phyloP scores from a whole-genome alignment of 768 basidiomycete species.

The Lentinus brumalis region DNA sequence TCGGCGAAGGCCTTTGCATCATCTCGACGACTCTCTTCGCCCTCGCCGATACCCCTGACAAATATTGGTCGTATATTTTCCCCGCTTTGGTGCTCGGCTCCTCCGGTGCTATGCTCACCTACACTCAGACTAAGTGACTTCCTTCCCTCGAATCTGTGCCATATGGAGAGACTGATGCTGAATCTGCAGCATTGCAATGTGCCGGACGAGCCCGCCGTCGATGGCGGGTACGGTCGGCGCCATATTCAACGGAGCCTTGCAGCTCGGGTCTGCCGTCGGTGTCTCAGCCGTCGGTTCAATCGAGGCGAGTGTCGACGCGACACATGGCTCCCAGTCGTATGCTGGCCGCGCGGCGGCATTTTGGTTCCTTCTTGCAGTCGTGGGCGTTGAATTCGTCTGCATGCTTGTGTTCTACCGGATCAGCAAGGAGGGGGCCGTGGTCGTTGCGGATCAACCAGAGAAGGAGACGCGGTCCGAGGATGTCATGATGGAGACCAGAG shows the following conservation, averaged over 20 bases:
- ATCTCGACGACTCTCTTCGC: slow-evolving; percentile 44
- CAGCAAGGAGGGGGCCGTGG: slow-evolving; percentile 15
- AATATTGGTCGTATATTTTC: slow-evolving; percentile 51
- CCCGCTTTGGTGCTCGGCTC: slow-evolving; percentile 53
- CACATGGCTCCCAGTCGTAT: slow-evolving; percentile 34
- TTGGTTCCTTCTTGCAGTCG: slow-evolving; percentile 35
- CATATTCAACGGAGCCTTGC: slow-evolving; percentile 55
- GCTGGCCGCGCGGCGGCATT: slow-evolving; percentile 46
- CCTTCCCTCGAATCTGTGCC: background rate
- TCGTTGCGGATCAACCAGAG: too few species aligned
- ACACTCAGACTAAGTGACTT: slow-evolving; percentile 48
- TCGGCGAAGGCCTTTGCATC: slow-evolving; percentile 41
- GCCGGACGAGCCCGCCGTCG: slow-evolving; percentile 48
- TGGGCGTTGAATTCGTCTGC: slow-evolving; percentile 33
- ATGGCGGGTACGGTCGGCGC: slow-evolving; percentile 57
- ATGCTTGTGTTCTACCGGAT: slow-evolving; percentile 39
- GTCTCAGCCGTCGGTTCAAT: slow-evolving; percentile 52
- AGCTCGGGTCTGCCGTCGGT: slow-evolving; percentile 55
- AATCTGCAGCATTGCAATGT: slow-evolving; percentile 47
- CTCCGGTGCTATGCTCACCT: slow-evolving; percentile 47
- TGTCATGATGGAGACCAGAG: too few species aligned
- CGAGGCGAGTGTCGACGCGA: slow-evolving; percentile 43
- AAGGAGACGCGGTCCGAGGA: too few species aligned
- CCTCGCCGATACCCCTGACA: slow-evolving; percentile 39
- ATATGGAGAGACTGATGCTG: background rate